Evolutionary conservation across 1,139 yeast species (phyloP).

Genomic region (Geotrichum reessii): DNA sequence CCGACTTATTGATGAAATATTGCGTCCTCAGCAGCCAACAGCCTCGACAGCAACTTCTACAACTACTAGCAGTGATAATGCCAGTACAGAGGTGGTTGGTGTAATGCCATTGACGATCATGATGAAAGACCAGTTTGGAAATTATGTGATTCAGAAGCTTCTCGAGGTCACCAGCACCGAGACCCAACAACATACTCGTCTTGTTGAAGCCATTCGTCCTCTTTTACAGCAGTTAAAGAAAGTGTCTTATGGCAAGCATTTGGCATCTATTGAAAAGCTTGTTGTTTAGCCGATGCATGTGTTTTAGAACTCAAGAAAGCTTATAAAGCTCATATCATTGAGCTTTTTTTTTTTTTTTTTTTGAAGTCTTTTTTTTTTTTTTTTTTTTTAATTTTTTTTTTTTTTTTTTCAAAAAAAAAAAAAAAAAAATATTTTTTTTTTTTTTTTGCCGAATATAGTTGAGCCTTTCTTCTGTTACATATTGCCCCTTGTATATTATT

Average conservation of each 20-base stretch:
- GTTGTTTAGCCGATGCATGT: slow-evolving; percentile 34
- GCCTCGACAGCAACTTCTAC: background rate
- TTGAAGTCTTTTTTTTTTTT: background rate
- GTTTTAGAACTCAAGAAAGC: background rate
- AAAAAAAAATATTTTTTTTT: too few species aligned
- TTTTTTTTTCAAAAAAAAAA: too few species aligned
- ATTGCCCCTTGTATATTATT: background rate
- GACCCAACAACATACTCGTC: slow-evolving; percentile 42
- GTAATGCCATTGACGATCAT: slow-evolving; percentile 36
- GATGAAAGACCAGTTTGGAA: slow-evolving; percentile 98
- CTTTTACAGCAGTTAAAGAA: slow-evolving; percentile 39
- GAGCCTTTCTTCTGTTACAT: background rate
- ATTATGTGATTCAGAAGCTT: slow-evolving; percentile 90
- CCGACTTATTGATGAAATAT: slow-evolving; percentile 56
- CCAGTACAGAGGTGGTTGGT: background rate
- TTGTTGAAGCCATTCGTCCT: slow-evolving; percentile 38
- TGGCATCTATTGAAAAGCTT: slow-evolving; percentile 80
- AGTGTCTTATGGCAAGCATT: slow-evolving; percentile 63
- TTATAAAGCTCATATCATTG: too few species aligned
- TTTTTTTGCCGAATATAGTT: too few species aligned
- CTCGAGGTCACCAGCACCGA: slow-evolving; percentile 61
- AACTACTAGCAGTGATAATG: background rate
- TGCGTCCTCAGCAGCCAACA: slow-evolving; percentile 34
- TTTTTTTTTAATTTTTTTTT: too few species aligned
- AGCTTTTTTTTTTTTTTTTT: background rate